Evolutionary conservation across 306 rosid species (phyloP).

Genomic region (Rubus parviflorus): DNA sequence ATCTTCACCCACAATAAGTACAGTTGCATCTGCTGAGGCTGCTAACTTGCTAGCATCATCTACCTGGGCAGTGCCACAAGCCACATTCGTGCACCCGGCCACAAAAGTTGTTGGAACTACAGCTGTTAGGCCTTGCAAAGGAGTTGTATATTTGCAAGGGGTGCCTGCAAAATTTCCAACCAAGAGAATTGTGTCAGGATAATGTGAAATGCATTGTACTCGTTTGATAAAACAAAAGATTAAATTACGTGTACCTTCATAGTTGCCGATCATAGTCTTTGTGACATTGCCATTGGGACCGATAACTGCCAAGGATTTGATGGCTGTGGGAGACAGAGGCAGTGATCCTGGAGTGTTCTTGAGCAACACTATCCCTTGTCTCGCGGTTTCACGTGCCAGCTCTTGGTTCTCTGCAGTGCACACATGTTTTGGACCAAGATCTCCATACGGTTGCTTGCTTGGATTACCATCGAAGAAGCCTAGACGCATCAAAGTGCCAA

Average conservation of each 20-base stretch:
- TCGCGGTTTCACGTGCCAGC: slow-evolving; percentile 83
- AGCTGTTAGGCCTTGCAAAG: slow-evolving; percentile 81
- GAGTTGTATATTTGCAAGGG: slow-evolving; percentile 80
- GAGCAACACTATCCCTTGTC: slow-evolving; percentile 96
- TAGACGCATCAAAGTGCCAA: slow-evolving; percentile 82
- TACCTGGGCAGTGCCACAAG: slow-evolving; percentile 55
- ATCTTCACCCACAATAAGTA: slow-evolving; percentile 73
- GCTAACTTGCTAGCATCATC: slow-evolving; percentile 71
- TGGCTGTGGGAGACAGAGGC: slow-evolving; percentile 66
- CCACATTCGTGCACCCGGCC: slow-evolving; percentile 76
- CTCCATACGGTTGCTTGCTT: slow-evolving; percentile 68
- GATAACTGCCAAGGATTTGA: slow-evolving; percentile 83
- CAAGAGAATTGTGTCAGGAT: background rate
- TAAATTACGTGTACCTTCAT: slow-evolving; percentile 55
- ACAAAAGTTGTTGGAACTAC: slow-evolving; percentile 59
- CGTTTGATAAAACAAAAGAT: background rate
- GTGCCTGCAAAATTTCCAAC: slow-evolving; percentile 54
- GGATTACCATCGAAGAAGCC: slow-evolving; percentile 97
- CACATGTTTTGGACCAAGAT: slow-evolving; percentile 94
- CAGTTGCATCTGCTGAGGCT: slow-evolving; percentile 87
- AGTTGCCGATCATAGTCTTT: slow-evolving; percentile 84
- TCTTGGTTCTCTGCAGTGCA: slow-evolving; percentile 70
- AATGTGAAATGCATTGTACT: background rate
- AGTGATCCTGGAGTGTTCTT: slow-evolving; percentile 63
- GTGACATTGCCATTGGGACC: slow-evolving; percentile 97